Base-by-base conservation (phyloP, 495 filamentous ascomycete species). In the Penicillium canescens region DNA sequence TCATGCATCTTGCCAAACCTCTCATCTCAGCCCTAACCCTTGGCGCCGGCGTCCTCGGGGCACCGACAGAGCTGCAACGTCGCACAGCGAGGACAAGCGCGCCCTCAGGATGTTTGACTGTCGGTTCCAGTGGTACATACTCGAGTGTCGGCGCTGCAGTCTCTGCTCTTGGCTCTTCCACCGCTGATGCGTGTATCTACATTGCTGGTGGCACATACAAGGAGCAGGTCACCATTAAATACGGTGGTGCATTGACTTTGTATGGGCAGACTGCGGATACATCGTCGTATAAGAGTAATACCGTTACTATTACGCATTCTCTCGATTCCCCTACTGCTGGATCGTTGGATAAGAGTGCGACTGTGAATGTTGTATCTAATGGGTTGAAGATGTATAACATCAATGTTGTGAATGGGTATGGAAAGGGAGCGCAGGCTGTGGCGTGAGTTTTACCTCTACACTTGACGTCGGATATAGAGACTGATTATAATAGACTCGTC, bases 381-480 rank as follows among this genome's bases (percentile, higher is more conserved):
- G 73, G 73, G 34, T 67, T 86, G 36, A 78, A 75, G 36, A 64
- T 87, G 49, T 86, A 88, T 56, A 88, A 88, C 47, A 68, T 88
- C 59, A 82, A 87, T 52, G 65, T 87, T 3, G 74, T 69, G 11
- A 88, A 88, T 68, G 69, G 69, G 13, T 72, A 64, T 43, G 67
- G 69, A 5, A 44, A 61, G 31, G 69, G 69, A 4, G 52, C 59
- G 1, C 67, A 72, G 49, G 69, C 69, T 43, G 69, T 72, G 18
- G 69, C 69, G 69, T 72, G 42, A 52, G 69, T 63, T 26, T n/a
- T 21, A 2, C 18, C 9, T 23, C 6, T 21, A 6, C 6, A 7
- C 13, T 13, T 21, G 18, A 2, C 14, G 12, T 24, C 4, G 11
- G n/a, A 39, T 9, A 16, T 18, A 12, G 3, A 34, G 1, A 12